These are phyloP conservation scores for Colletotrichum endophyticum DNA, from an alignment of 2,329 filamentous ascomycete genomes.

Conservation along the genomic window DNA sequence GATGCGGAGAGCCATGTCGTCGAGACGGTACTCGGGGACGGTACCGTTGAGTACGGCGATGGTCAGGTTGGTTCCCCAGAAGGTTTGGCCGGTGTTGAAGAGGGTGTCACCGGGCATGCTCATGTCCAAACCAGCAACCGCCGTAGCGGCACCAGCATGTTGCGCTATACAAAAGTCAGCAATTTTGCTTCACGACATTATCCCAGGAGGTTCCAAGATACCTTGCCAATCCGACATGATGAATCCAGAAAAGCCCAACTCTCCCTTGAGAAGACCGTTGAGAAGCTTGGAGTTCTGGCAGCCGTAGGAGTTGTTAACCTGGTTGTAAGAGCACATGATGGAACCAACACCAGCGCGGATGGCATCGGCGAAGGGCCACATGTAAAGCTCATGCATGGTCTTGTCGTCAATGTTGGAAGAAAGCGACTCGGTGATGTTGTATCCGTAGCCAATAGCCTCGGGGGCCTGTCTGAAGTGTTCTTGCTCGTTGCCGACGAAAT, in stretches of 20 bases:
- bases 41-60: slow-evolving; percentile 89
- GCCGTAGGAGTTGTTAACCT: slow-evolving; percentile 79
- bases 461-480: slow-evolving; percentile 74
- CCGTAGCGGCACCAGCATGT: slow-evolving; percentile 69
- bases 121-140: slow-evolving; percentile 81
- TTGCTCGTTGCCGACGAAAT: slow-evolving; percentile 77
- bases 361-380: slow-evolving; percentile 80
- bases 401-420: slow-evolving; percentile 74
- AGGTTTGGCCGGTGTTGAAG: slow-evolving; percentile 76
- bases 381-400: slow-evolving; percentile 76
- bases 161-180: slow-evolving; percentile 42
- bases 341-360: slow-evolving; percentile 69
- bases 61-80: slow-evolving; percentile 88
- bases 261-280: slow-evolving; percentile 78
- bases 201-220: background rate
- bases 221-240: slow-evolving; percentile 83
- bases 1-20: slow-evolving; percentile 91
- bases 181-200: background rate
- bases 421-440: slow-evolving; percentile 63
- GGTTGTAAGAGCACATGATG: slow-evolving; percentile 75
- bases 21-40: slow-evolving; percentile 82
- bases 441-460: slow-evolving; percentile 59
- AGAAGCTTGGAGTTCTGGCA: slow-evolving; percentile 81
- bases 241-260: slow-evolving; percentile 83
- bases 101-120: slow-evolving; percentile 84